Evolutionary conservation across 2,329 filamentous ascomycete species (phyloP), one percentile per base, ranked within the genome.

Genomic region (Talaromyces sp.): DNA sequence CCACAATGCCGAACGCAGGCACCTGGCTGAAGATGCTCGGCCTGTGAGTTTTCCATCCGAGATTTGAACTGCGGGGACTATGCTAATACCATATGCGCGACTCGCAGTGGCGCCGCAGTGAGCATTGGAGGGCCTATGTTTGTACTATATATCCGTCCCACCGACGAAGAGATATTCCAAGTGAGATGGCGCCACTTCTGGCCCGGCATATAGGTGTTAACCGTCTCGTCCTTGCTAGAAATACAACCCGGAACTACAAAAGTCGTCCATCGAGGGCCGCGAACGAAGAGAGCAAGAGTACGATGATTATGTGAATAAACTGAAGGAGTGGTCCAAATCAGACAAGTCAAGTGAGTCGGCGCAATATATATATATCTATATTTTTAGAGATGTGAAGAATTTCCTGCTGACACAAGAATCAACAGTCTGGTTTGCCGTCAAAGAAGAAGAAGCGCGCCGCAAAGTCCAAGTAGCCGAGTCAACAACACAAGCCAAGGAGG

Each of bases 171-270:
- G 79, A 84, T 99, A 50, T 92, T 96, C 82, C 83, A 85, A 75
- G 82, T 83, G 76, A 59, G 66, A 69, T 70, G 14, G 12, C 36
- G 36, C 36, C 36, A 14, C 14, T 7, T 40, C 4, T 40, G 31
- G 5, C 6, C 31, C 14, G 5, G 8, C 36, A 6, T 16, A 12
- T 36, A 16, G 12, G 16, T 40, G 16, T 40, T 40, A n/a, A 40
- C n/a, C 16, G 16, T 9, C 8, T 40, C 16, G 36, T n/a, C 36
- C 33, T 36, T 44, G 51, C 33, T 66, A 91, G 80, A 87, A 84
- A 76, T 98, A 98, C 80, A 98, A 94, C 76, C 94, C 94, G 0
- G 95, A 98, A 36, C 84, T 99, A n/a, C 90, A 95, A 73, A 90
- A 91, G 75, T 86, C 90, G 71, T 92, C 90, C 65, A 80, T 96